Conservation (phyloP, 2,329 filamentous ascomycete species). For the Madurella mycetomatis region DNA sequence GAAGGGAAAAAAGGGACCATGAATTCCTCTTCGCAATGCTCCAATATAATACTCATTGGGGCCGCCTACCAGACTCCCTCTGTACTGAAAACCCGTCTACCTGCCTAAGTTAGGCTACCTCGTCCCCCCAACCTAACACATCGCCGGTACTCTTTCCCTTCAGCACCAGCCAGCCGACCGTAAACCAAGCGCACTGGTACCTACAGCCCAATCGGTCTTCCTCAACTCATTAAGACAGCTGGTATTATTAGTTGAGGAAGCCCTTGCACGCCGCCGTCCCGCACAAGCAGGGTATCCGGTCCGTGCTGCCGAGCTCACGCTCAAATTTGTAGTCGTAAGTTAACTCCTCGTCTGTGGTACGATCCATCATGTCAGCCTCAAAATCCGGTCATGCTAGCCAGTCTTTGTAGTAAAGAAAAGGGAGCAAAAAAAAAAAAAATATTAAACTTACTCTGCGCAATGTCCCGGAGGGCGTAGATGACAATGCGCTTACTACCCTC, state of each 20-base stretch:
- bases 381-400: too few species aligned
- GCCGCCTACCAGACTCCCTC: too few species aligned
- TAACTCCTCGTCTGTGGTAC: conserved; percentile 79
- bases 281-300: conserved; percentile 95
- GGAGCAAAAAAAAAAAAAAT: background rate
- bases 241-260: conserved; percentile 76
- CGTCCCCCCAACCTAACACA: too few species aligned
- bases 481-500: conserved; percentile 98
- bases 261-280: conserved; percentile 96
- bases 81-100: too few species aligned
- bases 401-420: background rate
- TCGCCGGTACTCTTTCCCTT: background rate
- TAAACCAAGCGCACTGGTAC: background rate
- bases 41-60: too few species aligned
- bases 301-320: conserved; percentile 87
- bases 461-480: conserved; percentile 95
- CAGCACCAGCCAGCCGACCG: background rate
- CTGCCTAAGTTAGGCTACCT: too few species aligned
- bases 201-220: background rate
- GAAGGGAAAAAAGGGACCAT: too few species aligned
- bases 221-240: conserved; percentile 7
- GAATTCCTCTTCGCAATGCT: too few species aligned
- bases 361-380: conserved; percentile 16
- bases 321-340: conserved; percentile 99
- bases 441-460: conserved; percentile 74